phyloP scores from a whole-genome alignment of 176 grass and related monocot species.

The Puya raimondii region DNA sequence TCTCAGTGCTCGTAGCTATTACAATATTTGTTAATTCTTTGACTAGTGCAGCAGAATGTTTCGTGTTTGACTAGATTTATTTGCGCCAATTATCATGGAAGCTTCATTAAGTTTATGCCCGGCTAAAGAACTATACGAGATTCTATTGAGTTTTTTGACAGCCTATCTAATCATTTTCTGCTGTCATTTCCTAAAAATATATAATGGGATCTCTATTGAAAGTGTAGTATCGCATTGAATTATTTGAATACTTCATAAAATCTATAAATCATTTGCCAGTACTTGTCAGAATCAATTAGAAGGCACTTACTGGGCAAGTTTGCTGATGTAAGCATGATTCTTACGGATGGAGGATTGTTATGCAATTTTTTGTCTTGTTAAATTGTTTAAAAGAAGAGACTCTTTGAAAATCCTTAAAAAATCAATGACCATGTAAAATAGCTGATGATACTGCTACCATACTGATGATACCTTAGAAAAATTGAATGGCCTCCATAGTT shows the following conservation, averaged over 20 bases:
- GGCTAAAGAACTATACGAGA: background rate
- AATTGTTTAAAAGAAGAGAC: background rate
- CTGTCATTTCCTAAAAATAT: too few species aligned
- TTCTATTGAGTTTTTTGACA: background rate
- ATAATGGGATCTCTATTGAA: too few species aligned
- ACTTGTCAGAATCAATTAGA: too few species aligned
- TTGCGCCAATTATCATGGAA: background rate
- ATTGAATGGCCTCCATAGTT: too few species aligned
- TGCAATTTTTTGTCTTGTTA: background rate
- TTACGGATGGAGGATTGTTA: background rate
- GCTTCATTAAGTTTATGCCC: background rate
- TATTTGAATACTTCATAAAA: too few species aligned
- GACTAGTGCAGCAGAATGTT: background rate
- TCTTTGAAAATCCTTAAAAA: constrained; percentile 1
- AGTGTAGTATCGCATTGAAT: too few species aligned
- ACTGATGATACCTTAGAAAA: too few species aligned
- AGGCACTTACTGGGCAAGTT: too few species aligned
- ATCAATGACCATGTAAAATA: background rate
- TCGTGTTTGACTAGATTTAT: background rate
- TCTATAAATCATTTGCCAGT: too few species aligned
- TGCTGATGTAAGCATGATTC: too few species aligned
- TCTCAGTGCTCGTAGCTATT: too few species aligned
- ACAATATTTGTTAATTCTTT: background rate
- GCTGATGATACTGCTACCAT: background rate
- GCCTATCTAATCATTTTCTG: background rate